Evolutionary conservation across 73 alveolate genomes (phyloP), one percentile per base, ranked within the genome.

Genomic region (Symbiodinium natans): DNA sequence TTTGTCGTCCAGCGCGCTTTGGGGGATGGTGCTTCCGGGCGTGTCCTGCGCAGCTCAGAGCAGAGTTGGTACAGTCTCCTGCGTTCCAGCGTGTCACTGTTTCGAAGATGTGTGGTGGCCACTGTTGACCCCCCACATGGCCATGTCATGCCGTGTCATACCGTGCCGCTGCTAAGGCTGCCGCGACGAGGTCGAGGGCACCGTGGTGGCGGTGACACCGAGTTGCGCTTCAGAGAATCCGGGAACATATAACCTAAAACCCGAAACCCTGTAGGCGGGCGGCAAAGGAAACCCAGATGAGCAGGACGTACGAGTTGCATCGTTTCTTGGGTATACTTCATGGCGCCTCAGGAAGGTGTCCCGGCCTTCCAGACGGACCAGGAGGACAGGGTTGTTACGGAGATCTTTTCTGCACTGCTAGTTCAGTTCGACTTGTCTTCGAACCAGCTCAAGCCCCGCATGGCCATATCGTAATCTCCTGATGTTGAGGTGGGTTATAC

Each of bases 1-100:
- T 88, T 63, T 77, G 43, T 88, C 38, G 95, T 88, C 74, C 86
- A 88, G 48, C 86, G 46, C 25, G 86, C 74, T 41, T 42, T 88
- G 21, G 95, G 95, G 9, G 95, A 88, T 88, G 95, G 95, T 34
- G 95, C 95, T 21, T 88, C 95, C 1, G 95, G 95, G 46, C 86
- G 95, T 3, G 95, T 88, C 86, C 95, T 88, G 25, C 86, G 95
- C 74, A 36, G 71, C 43, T 13, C 7, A 46, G 75, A 13, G 36
- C 42, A 31, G 87, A 77, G 54, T 77, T 1, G 23, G 33, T 52
- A 36, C 31, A 29, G 83, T 21, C 27, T 21, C 27, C 27, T 21
- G 31, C 17, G 75, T 56, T 56, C 13, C 21, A 21, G 74, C 29
- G 74, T 15, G 29, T 13, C 13, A 21, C 21, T 54, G 13, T n/a